Percentiles rank a stretch among this genome's conserved stretches.
Evolutionary conservation across 2,329 filamentous ascomycete genomes (phyloP).

Genomic region (Xylaria sp.): DNA sequence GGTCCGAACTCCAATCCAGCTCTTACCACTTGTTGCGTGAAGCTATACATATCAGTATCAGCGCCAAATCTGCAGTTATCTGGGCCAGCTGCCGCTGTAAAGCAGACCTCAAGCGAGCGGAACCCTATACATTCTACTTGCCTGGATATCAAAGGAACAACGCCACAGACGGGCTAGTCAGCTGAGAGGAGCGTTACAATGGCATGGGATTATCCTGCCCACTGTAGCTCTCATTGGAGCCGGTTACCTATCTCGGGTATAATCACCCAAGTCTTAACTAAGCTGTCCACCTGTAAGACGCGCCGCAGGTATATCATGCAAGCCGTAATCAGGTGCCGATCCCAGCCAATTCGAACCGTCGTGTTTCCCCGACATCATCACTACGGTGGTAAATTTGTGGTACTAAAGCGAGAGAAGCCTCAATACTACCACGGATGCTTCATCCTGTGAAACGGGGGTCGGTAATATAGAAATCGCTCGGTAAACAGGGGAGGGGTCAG

Average conservation of each 20-base stretch:
- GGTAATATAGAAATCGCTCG: background rate
- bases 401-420: constrained; percentile 1
- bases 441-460: background rate
- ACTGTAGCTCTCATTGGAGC: background rate
- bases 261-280: background rate
- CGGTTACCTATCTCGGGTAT: background rate
- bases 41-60: background rate
- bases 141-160: background rate
- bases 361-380: background rate
- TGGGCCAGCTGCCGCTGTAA: background rate
- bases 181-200: background rate
- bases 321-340: background rate
- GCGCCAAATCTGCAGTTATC: background rate
- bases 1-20: background rate
- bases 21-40: background rate
- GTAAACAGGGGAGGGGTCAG: background rate
- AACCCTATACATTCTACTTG: background rate
- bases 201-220: background rate
- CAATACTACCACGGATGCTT: background rate
- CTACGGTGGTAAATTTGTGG: background rate
- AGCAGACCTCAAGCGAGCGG: background rate
- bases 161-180: background rate
- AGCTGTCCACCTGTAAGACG: background rate
- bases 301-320: constrained; percentile 5
- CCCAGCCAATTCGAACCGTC: constrained; percentile 6